Evolutionary conservation across 2,329 filamentous ascomycete species (phyloP).

Genomic region (Dactylellina drechsleri): DNA sequence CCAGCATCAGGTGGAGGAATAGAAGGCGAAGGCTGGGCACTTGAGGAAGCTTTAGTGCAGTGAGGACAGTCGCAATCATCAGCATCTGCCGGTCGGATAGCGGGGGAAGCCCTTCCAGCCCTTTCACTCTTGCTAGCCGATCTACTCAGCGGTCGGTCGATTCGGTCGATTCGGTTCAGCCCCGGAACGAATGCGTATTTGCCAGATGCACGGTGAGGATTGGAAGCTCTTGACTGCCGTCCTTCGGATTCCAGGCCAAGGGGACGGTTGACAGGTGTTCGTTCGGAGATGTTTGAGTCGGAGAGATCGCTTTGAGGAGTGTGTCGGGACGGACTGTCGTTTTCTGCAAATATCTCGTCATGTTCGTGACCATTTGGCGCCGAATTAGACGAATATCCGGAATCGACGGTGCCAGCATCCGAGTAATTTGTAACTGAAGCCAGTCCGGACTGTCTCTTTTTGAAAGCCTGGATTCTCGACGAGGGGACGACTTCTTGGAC

Average conservation of each 20-base stretch:
- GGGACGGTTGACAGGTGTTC: conserved; percentile 55
- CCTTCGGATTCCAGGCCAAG: conserved; percentile 47
- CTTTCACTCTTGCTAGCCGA: conserved; percentile 54
- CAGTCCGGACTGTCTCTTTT: conserved; percentile 56
- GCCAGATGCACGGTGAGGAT: conserved; percentile 51
- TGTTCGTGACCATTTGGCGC: conserved; percentile 54
- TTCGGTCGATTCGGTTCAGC: conserved; percentile 54
- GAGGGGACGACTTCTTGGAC: conserved; percentile 57
- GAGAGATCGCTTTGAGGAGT: conserved; percentile 56
- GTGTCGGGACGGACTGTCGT: conserved; percentile 52
- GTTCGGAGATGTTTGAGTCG: conserved; percentile 55
- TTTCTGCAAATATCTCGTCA: conserved; percentile 45
- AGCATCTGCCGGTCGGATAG: conserved; percentile 56
- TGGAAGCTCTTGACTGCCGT: conserved; percentile 49
- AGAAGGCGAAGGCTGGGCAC: conserved; percentile 54
- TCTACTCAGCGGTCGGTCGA: conserved; percentile 55
- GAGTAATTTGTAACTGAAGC: conserved; percentile 56
- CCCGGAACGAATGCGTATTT: conserved; percentile 55
- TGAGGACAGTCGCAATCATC: conserved; percentile 58
- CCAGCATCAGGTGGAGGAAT: conserved; percentile 55
- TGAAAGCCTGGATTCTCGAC: conserved; percentile 54
- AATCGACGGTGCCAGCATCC: conserved; percentile 57
- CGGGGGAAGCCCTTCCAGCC: conserved; percentile 55
- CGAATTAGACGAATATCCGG: conserved; percentile 58
- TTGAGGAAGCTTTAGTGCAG: conserved; percentile 56